Conservation (phyloP, 78 protist genomes). For the Cavenderia fasciculata region DNA sequence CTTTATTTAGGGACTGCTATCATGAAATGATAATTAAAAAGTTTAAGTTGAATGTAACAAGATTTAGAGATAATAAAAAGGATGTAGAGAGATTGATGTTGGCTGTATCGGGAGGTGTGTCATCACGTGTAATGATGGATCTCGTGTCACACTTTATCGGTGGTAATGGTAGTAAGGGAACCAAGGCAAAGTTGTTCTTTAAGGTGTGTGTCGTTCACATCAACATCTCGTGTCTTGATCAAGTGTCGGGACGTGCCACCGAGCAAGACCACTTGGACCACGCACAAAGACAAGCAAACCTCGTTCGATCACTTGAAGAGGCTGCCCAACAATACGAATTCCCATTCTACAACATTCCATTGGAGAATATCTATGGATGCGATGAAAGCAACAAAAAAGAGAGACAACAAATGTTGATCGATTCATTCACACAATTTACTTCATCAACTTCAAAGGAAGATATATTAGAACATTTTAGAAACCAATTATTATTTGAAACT, state of each 20-base stretch:
- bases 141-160: conserved; percentile 15
- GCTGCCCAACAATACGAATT: not conserved
- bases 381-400: not conserved
- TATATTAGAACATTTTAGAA: conserved; percentile 15
- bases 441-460: conserved; percentile 48
- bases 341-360: not conserved
- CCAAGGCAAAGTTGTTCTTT: conserved; percentile 40
- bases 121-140: conserved; percentile 35
- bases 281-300: not conserved
- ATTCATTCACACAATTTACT: not conserved
- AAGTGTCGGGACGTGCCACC: not conserved
- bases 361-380: conserved; percentile 20
- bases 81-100: conserved; percentile 33
- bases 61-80: conserved; percentile 13
- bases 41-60: conserved; percentile 50
- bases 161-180: not conserved
- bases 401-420: not conserved
- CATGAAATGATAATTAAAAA: conserved; percentile 32
- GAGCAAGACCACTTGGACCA: not conserved
- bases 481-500: conserved; percentile 9
- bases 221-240: conserved; percentile 1
- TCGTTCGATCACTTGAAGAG: not conserved
- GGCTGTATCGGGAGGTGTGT: conserved; percentile 63
- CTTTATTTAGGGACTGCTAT: conserved; percentile 44
- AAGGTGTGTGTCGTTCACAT: conserved; percentile 27